Conservation (phyloP, 352 stramenopile species). For the Blastocystis sp. region DNA sequence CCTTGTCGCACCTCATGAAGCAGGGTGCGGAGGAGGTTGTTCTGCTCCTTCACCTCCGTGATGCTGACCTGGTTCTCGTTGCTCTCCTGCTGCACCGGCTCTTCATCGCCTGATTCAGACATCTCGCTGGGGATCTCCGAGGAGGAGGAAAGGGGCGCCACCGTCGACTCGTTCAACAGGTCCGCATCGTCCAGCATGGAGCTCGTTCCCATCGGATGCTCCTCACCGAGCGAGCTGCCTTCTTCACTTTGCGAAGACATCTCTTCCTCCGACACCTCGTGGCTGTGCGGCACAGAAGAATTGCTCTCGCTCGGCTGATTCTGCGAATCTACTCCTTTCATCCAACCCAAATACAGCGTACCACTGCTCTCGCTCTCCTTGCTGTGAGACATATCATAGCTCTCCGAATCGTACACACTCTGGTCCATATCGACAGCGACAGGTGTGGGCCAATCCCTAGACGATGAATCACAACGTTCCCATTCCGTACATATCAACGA, state of each 20-base stretch:
- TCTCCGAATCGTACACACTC: not conserved
- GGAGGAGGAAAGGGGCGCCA: not conserved
- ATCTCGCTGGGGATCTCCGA: not conserved
- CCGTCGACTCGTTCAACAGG: not conserved
- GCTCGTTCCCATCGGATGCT: not conserved
- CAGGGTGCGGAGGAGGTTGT: not conserved
- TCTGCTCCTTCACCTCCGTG: not conserved
- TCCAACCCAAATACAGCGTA: not conserved
- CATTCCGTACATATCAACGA: conserved; percentile 1
- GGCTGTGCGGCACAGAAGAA: not conserved
- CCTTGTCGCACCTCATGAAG: not conserved
- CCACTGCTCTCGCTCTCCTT: not conserved
- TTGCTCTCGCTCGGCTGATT: not conserved
- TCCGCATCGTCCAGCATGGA: not conserved
- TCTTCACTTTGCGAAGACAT: not conserved
- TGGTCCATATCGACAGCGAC: conserved; percentile 11
- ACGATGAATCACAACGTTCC: not conserved
- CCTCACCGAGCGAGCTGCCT: not conserved
- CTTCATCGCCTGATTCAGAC: not conserved
- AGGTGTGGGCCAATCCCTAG: not conserved
- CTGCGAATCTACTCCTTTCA: not conserved
- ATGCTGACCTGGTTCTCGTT: not conserved
- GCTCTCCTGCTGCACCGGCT: not conserved
- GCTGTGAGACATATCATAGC: not conserved
- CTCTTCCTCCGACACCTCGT: not conserved